phyloP scores from a whole-genome alignment of 139 green algal species.

The Chlamydomonas sp. region DNA sequence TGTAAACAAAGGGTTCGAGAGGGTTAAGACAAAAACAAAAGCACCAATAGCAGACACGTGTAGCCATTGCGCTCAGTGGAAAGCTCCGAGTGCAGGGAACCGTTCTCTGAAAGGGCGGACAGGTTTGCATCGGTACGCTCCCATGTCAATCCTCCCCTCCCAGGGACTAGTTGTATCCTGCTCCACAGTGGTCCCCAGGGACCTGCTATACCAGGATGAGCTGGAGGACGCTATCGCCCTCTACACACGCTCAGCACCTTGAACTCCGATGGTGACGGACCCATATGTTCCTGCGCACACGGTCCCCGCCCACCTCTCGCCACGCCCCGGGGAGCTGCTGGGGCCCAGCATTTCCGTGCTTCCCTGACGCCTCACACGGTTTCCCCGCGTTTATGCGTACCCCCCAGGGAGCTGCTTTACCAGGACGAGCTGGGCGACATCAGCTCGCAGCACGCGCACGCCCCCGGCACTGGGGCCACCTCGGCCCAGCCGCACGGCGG shows the following conservation, averaged over 20 bases:
- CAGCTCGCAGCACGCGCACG: not conserved
- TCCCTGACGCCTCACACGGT: not conserved
- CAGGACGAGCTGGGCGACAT: not conserved
- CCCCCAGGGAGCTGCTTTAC: not conserved
- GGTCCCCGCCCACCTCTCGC: not conserved
- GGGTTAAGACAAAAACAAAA: too few species aligned
- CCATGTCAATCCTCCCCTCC: too few species aligned
- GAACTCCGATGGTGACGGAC: not conserved
- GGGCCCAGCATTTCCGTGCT: not conserved
- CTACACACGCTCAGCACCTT: not conserved
- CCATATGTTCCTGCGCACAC: not conserved
- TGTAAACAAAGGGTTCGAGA: too few species aligned
- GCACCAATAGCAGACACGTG: too few species aligned
- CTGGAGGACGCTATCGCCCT: not conserved
- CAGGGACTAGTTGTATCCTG: too few species aligned
- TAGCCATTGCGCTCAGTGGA: too few species aligned
- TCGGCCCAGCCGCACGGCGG: too few species aligned
- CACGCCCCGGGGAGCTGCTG: not conserved
- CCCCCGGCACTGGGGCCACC: too few species aligned
- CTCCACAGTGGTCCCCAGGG: not conserved
- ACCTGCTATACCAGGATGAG: conserved; percentile 17
- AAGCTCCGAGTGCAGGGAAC: too few species aligned
- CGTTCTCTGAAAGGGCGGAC: too few species aligned
- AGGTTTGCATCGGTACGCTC: too few species aligned
- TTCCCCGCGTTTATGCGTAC: not conserved